phyloP scores from a whole-genome alignment of 306 rosid species.

The Arachis hypogaea region DNA sequence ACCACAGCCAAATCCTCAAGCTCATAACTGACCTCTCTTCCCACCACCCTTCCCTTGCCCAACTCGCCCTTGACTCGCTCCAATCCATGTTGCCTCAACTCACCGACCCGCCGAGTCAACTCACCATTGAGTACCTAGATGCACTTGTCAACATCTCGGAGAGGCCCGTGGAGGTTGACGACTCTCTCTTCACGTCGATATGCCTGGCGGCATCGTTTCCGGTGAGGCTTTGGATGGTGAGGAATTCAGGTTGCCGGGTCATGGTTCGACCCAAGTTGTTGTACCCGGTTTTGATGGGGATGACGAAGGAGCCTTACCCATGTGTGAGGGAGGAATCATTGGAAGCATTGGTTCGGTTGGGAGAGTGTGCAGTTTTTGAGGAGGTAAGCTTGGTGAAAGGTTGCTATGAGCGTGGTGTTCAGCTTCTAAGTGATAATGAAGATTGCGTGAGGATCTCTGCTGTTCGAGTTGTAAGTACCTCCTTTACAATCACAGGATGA shows the following conservation, averaged over 20 bases:
- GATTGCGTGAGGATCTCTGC: constrained; percentile 66
- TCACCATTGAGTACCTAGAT: constrained; percentile 54
- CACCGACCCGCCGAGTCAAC: constrained; percentile 42
- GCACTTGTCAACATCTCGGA: constrained; percentile 46
- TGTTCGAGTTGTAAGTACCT: constrained; percentile 60
- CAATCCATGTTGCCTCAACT: constrained; percentile 27
- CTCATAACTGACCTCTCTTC: constrained; percentile 62
- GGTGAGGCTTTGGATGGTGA: constrained; percentile 66
- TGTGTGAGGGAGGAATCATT: constrained; percentile 64
- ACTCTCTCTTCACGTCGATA: constrained; percentile 57
- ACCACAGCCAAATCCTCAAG: constrained; percentile 42
- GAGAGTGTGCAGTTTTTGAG: constrained; percentile 42
- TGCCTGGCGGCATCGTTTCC: constrained; percentile 63
- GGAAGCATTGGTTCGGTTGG: constrained; percentile 69
- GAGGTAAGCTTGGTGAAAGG: constrained; percentile 60
- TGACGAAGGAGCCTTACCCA: constrained; percentile 85
- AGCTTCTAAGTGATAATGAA: constrained; percentile 72
- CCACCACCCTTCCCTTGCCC: constrained; percentile 45
- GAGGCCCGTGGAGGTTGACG: constrained; percentile 50
- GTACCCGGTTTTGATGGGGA: constrained; percentile 65
- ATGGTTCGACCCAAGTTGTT: constrained; percentile 49
- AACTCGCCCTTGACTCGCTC: constrained; percentile 43
- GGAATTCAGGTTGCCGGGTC: constrained; percentile 55
- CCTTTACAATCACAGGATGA: no score
- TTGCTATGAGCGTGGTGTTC: constrained; percentile 65